A percentile compares a stretch with the other conserved stretches of the same genome.
Conservation (phyloP, 192 early-diverging fungal genomes). For the Blastocladiella britannica region DNA sequence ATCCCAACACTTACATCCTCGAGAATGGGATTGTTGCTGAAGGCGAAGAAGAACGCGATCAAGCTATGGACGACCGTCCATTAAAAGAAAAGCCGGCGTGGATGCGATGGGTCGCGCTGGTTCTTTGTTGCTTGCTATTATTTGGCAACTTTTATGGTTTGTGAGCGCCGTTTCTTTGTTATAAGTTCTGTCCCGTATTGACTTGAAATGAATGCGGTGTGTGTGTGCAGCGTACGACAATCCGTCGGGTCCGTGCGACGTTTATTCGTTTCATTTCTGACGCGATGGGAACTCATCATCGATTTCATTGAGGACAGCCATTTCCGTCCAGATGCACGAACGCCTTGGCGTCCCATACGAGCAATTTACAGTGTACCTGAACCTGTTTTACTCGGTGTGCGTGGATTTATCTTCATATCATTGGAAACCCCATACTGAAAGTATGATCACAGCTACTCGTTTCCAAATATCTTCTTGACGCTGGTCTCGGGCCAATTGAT, state of each 20-base stretch:
- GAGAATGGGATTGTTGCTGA: too few species aligned
- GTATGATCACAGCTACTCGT: too few species aligned
- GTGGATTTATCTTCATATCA: too few species aligned
- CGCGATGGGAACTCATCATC: neutral
- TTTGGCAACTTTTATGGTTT: constrained; percentile 21
- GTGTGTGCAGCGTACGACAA: neutral
- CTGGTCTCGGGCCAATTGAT: constrained; percentile 23
- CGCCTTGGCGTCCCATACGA: constrained; percentile 15
- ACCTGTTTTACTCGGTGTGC: constrained; percentile 19
- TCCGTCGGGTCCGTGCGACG: neutral
- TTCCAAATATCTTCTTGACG: constrained; percentile 18
- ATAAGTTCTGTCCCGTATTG: neutral
- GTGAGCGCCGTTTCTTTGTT: constrained; percentile 8
- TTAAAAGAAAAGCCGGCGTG: too few species aligned
- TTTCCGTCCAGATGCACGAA: constrained; percentile 16
- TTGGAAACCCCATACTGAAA: too few species aligned
- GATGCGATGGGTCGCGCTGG: constrained; percentile 15
- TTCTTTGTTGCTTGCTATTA: constrained; percentile 16
- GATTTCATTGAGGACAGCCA: constrained; percentile 10
- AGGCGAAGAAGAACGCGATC: too few species aligned
- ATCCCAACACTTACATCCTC: too few species aligned
- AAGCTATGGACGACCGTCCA: too few species aligned
- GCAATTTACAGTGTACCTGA: constrained; percentile 18
- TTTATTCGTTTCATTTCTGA: neutral
- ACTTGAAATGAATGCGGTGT: neutral